A percentile compares a stretch with the other conserved stretches of the same genome.
phyloP scores from a whole-genome alignment of 192 early-diverging fungal species.

The Linnemannia exigua region DNA sequence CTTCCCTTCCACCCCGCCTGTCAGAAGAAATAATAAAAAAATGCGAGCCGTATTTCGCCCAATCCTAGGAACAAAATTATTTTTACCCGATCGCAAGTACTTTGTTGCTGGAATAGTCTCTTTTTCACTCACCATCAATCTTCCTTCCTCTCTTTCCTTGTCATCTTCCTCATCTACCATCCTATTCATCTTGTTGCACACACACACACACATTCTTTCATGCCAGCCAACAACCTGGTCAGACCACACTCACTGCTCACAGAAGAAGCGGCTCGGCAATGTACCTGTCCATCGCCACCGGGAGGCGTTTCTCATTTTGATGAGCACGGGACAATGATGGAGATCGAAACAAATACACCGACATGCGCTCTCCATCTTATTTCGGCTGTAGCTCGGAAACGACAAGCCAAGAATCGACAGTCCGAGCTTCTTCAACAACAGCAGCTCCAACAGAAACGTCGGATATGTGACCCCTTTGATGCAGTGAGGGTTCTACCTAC shows the following conservation, averaged over 20 bases:
- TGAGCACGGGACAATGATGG: background rate
- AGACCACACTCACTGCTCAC: background rate
- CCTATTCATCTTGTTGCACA: background rate
- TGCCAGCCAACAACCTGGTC: background rate
- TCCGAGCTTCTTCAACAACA: background rate
- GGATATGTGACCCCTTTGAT: slow-evolving; percentile 19
- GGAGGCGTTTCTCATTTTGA: background rate
- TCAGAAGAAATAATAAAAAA: background rate
- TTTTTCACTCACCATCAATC: background rate
- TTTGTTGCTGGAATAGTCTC: too few species aligned
- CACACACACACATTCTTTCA: background rate
- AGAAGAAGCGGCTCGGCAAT: background rate
- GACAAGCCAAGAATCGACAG: slow-evolving; percentile 16
- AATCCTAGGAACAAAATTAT: background rate
- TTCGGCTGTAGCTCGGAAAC: background rate
- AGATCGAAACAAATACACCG: background rate
- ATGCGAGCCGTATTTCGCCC: background rate
- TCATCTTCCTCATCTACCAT: background rate
- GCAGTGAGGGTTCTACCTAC: slow-evolving; percentile 38
- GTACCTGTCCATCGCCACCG: background rate
- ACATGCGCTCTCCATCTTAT: background rate
- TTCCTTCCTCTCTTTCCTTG: background rate
- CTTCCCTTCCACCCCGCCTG: slow-evolving; percentile 29
- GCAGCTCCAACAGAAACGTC: background rate
- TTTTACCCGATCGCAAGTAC: background rate